Conservation (phyloP, 192 early-diverging fungal species). For the Powellomyces hirtus region DNA sequence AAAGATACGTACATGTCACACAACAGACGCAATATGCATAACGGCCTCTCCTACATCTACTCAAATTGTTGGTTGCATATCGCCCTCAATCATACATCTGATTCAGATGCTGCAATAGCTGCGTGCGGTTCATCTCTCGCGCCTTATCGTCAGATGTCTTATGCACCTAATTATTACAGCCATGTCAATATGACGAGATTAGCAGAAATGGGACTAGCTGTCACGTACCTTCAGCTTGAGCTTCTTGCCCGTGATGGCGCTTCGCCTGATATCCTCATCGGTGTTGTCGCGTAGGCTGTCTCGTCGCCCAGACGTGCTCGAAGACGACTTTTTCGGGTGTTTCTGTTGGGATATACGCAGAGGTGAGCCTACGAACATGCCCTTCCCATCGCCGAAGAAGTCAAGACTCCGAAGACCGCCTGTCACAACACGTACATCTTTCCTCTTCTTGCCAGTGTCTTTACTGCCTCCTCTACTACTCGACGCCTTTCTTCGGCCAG, state of each 20-base stretch:
- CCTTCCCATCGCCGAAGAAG: neutral
- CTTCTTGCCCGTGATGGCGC: conserved; percentile 47
- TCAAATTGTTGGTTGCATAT: too few species aligned
- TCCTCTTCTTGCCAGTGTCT: conserved; percentile 2
- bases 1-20: too few species aligned
- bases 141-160: conserved; percentile 31
- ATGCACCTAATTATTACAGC: conserved; percentile 10
- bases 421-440: neutral
- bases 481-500: neutral
- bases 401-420: neutral
- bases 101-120: conserved; percentile 33
- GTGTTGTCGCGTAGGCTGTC: neutral
- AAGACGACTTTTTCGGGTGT: neutral
- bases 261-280: conserved; percentile 29
- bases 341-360: conserved; percentile 3
- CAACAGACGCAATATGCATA: too few species aligned
- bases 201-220: neutral
- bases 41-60: too few species aligned
- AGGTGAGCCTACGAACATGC: neutral
- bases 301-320: neutral
- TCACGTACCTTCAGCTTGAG: conserved; percentile 44
- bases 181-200: neutral
- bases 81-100: conserved; percentile 36
- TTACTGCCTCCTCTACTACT: neutral
- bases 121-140: conserved; percentile 32